Evolutionary conservation across 345 rosid species (phyloP), one percentile per base, ranked within the genome.

Genomic region (Corymbia maculata): DNA sequence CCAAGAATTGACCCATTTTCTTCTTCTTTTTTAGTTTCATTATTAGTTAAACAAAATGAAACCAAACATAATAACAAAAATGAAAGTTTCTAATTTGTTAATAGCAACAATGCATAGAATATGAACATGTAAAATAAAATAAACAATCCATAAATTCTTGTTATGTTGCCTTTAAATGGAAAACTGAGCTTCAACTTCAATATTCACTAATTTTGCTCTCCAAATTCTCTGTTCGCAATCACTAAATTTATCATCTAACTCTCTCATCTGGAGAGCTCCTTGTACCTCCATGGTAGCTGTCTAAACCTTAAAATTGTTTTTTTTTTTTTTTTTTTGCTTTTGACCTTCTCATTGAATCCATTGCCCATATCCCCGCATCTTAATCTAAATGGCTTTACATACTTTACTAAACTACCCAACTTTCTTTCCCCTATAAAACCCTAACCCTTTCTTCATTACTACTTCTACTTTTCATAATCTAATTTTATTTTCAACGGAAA

Each of bases 1-100:
- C 1, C 0, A 2, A 0, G 28, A 22, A 21, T 22, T 5, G 24
- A 1, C 6, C 28, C 21, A 16, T 2, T 9, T 51, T 21, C 21
- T 7, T 1, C 8, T 47, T 47, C 49, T 47, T 53, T 21, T 22
- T 55, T 36, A 36, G 4, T 22, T 55, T 3, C 12, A 8, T 55
- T 55, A 21, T 55, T 55, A 8, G 0, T 55, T 2, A 55, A 21
- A 12, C 12, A 55, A 55, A 28, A 55, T 55, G 61, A 55, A 55
- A 22, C 28, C 22, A 28, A 55, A 55, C 61, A 55, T 1, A 4
- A 55, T 0, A 55, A 26, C 28, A 4, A 55, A 55, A 55, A 55
- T 55, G 61, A 55, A 55, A 55, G 3, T 55, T 55, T 55, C 6
- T 55, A 0, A 28, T 55, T 55, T 22, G 13, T 55, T 28, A 22